phyloP scores from a whole-genome alignment of 1,284 basidiomycete species.

The Ceratobasidium sp. region DNA sequence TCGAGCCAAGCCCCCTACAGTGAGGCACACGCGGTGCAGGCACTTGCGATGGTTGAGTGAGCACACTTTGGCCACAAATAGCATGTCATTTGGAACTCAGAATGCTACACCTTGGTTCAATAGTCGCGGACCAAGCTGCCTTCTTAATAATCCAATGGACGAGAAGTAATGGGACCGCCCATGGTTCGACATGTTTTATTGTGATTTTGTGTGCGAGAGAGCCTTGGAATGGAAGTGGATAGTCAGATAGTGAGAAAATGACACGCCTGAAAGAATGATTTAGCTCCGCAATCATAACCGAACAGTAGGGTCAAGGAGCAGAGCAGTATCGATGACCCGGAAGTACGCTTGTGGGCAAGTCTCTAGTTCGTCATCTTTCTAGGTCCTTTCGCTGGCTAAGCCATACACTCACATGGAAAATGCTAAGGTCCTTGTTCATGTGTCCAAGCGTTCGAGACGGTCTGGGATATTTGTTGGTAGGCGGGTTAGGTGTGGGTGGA shows the following conservation, averaged over 20 bases:
- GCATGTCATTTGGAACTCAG: no score
- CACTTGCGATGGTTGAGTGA: no score
- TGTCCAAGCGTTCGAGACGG: not conserved
- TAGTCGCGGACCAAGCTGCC: not conserved
- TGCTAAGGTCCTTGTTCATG: not conserved
- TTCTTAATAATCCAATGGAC: no score
- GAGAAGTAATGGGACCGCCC: no score
- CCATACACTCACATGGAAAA: not conserved
- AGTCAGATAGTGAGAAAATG: not conserved
- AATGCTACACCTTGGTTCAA: not conserved
- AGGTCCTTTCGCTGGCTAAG: no score
- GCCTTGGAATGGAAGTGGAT: not conserved
- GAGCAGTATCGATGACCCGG: no score
- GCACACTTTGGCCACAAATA: no score
- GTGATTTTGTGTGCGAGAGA: not conserved
- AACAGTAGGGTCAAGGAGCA: no score
- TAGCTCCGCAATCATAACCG: slow-evolving; percentile 10
- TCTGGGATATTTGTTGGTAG: not conserved
- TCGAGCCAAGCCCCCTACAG: no score
- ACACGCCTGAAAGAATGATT: not conserved
- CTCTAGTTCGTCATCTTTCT: no score
- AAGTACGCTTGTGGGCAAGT: no score
- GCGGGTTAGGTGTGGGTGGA: not conserved
- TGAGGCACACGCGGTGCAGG: no score
- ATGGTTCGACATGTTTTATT: not conserved